Conservation (phyloP, 2,329 filamentous ascomycete species). For the Cercospora sojina region DNA sequence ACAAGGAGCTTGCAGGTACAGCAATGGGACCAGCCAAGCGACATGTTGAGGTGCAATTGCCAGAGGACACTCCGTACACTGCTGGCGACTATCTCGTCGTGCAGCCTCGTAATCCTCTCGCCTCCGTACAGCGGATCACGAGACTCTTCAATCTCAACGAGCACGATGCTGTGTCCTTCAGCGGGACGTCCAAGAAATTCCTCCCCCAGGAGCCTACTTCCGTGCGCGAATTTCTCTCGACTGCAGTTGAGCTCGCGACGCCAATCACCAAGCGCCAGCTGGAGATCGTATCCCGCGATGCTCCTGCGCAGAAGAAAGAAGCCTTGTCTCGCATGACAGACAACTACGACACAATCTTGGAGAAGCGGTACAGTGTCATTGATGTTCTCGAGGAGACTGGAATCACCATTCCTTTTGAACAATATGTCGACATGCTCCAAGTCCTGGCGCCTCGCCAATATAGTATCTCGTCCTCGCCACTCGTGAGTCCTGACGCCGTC, state of each 20-base stretch:
- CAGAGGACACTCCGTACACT: slow-evolving; percentile 57
- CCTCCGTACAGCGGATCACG: slow-evolving; percentile 61
- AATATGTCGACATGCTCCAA: slow-evolving; percentile 43
- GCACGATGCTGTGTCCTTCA: slow-evolving; percentile 48
- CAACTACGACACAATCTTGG: slow-evolving; percentile 45
- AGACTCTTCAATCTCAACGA: no score
- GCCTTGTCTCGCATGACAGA: slow-evolving; percentile 53
- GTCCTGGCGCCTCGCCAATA: slow-evolving; percentile 28
- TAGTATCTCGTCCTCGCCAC: slow-evolving; percentile 29
- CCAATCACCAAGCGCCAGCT: slow-evolving; percentile 54
- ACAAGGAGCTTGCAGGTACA: slow-evolving; percentile 54
- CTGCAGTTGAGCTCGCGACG: slow-evolving; percentile 67
- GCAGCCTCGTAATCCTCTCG: slow-evolving; percentile 52
- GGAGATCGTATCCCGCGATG: slow-evolving; percentile 10
- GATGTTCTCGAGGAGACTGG: slow-evolving; percentile 66
- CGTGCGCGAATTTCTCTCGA: slow-evolving; percentile 46
- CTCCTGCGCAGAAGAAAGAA: slow-evolving; percentile 16
- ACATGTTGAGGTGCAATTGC: slow-evolving; percentile 45
- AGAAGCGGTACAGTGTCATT: slow-evolving; percentile 46
- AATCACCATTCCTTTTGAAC: slow-evolving; percentile 57
- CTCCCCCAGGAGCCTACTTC: slow-evolving; percentile 8
- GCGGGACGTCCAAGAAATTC: slow-evolving; percentile 17
- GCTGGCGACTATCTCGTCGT: slow-evolving; percentile 50
- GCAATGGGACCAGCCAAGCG: slow-evolving; percentile 58
- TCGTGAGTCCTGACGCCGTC: slow-evolving; percentile 16